phyloP scores from a whole-genome alignment of 768 basidiomycete species.

The Infundibulicybe gibba region DNA sequence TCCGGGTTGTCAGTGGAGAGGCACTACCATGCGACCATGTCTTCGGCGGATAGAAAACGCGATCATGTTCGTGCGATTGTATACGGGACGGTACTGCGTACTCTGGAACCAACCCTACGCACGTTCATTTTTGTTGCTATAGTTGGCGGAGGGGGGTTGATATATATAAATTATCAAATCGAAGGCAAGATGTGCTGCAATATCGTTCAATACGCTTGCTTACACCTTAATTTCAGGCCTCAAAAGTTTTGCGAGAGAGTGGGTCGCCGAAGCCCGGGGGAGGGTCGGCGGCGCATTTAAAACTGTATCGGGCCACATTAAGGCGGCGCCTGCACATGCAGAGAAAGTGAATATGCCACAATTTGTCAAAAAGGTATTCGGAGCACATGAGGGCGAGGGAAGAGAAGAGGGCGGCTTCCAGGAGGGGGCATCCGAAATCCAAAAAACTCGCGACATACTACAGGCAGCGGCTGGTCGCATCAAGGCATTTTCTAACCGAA shows the following conservation, averaged over 20 bases:
- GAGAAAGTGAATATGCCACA: slow-evolving; percentile 60
- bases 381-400: slow-evolving; percentile 20
- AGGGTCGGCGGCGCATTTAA: slow-evolving; percentile 67
- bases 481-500: too few relatives aligned
- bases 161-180: slow-evolving; percentile 95
- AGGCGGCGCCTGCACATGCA: slow-evolving; percentile 53
- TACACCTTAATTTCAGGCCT: slow-evolving; percentile 48
- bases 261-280: slow-evolving; percentile 64
- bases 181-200: slow-evolving; percentile 57
- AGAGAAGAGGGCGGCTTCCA: slow-evolving; percentile 28
- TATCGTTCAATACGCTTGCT: neutral
- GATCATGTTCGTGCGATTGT: slow-evolving; percentile 76
- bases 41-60: slow-evolving; percentile 47
- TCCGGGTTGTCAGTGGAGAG: slow-evolving; percentile 50
- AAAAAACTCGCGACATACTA: too few relatives aligned
- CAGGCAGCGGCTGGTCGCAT: too few relatives aligned
- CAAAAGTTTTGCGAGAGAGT: slow-evolving; percentile 61
- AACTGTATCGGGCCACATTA: slow-evolving; percentile 68
- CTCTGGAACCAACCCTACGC: slow-evolving; percentile 82
- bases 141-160: slow-evolving; percentile 85
- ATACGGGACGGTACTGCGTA: slow-evolving; percentile 82
- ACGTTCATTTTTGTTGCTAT: slow-evolving; percentile 88
- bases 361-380: slow-evolving; percentile 66
- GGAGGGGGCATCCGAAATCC: slow-evolving; percentile 24
- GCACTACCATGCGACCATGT: slow-evolving; percentile 40